Base-by-base conservation (phyloP, 106 monocot species). In the Chionographis japonica region DNA sequence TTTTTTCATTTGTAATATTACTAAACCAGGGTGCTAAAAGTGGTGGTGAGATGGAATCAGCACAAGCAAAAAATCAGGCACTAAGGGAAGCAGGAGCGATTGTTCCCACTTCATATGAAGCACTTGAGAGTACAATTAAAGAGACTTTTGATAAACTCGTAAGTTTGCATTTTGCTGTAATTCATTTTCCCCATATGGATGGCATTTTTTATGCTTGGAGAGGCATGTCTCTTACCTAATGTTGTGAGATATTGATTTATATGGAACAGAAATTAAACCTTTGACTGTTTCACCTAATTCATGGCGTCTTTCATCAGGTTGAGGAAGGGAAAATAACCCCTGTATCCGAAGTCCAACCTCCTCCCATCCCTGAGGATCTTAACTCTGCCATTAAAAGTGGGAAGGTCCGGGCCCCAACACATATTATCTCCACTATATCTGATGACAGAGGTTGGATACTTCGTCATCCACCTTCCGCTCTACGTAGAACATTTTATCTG, bases 71-170 rank as follows among this genome's bases (percentile, higher is more conserved):
- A 65, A 97, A 97, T 68, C 80, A 97, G 56, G 97, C 97, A 60
- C 63, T 97, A 66, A 82, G 51, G 59, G 92, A 97, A 61, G 89
- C 92, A 59, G 97, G 97, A 56, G 97, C 97, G 12, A 67, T 92
- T 75, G 97, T 97, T 66, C 97, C 97, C 58, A 87, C 92, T 72
- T 97, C 97, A 52, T 97, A 79, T 81, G 97, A 97, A 83, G 89
- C 89, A 38, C 68, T 97, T 20, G 97, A 97, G 73, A 52, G 60
- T 74, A 78, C 80, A 20, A 92, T 97, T 42, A 89, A 97, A 58
- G 86, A 89, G 18, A 90, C 92, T 60, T 97, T 90, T 72, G 78
- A 87, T 37, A 86, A 89, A 78, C 86, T 97, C 20, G 97, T 97
- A 92, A 39, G 80, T 56, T 75, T 46, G 11, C 20, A 17, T 1